Evolutionary conservation across 1,284 basidiomycete genomes (phyloP), one percentile per base, ranked within the genome.

Genomic region (Coriolopsis trogii): DNA sequence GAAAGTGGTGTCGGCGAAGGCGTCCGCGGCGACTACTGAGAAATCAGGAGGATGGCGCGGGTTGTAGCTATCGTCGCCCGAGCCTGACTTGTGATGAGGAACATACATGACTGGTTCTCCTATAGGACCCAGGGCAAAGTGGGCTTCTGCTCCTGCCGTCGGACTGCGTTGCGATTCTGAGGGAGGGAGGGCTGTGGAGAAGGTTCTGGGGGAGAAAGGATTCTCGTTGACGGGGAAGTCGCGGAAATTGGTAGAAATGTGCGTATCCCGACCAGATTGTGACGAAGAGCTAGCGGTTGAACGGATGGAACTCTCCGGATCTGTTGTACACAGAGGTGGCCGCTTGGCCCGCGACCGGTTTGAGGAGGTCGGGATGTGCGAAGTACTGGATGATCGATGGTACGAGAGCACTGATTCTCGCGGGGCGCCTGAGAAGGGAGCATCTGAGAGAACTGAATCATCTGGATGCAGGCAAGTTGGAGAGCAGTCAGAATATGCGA

Each of bases 21-120:
- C 68, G 2, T 66, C 59, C 3, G 64, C 60, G 1, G 65, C 68
- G 12, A 63, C 65, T 28, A 68, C 63, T 0, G 69, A 63, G 8
- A 73, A 51, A 24, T 66, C 62, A 1, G 60, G 46, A 6, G 65
- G 67, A 57, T 65, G 67, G 18, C 65, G 67, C 2, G 65, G 55
- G 33, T 65, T 51, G 48, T 63, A 67, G 12, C 42, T 26, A 16
- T 46, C 44, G 13, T 36, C 38, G n/a, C 5, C 38, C 16, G 12
- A 3, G 13, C 13, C 20, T 24, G 7, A 33, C 7, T 20, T 40
- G 30, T 28, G 49, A 15, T 41, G 40, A 1, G 51, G 38, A 26
- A 31, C 18, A 30, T 53, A 61, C 31, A 46, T 28, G 16, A 63
- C 49, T 8, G 61, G 55, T 28, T 67, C 61, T 13, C 60, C 64